A percentile compares a stretch with the other conserved stretches of the same genome.
Evolutionary conservation across 768 basidiomycete species (phyloP).

Genomic region (Daedaleopsis nitida): DNA sequence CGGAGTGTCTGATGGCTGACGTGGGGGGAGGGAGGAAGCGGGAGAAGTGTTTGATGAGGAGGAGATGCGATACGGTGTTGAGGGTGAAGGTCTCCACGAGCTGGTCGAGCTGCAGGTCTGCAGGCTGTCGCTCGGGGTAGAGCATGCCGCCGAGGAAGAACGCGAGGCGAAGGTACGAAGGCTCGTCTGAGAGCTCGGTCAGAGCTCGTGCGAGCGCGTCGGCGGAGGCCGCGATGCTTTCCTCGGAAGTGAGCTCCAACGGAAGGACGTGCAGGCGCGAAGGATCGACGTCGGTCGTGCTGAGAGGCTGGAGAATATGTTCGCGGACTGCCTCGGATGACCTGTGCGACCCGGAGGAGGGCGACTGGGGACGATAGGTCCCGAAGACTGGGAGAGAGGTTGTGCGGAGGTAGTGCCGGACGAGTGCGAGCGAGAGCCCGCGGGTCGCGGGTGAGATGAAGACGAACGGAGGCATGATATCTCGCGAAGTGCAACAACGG

Average conservation of each 20-base stretch:
- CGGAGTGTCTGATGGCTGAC: neutral
- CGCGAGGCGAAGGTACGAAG: conserved; percentile 52
- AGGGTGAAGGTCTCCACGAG: conserved; percentile 52
- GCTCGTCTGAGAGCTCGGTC: conserved; percentile 21
- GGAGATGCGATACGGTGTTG: conserved; percentile 61
- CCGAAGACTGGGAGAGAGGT: conserved; percentile 56
- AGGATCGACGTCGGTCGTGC: conserved; percentile 39
- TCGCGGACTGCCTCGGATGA: conserved; percentile 37
- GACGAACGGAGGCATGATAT: conserved; percentile 42
- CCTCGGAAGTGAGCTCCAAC: conserved; percentile 54
- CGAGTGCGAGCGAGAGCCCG: conserved; percentile 57
- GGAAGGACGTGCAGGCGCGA: conserved; percentile 47
- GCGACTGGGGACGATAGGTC: conserved; percentile 45
- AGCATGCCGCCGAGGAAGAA: conserved; percentile 59
- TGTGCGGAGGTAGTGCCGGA: conserved; percentile 51
- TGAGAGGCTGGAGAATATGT: conserved; percentile 45
- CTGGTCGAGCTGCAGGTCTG: conserved; percentile 45
- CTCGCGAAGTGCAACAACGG: neutral
- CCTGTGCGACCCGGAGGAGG: conserved; percentile 11
- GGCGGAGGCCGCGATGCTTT: conserved; percentile 52
- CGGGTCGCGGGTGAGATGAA: conserved; percentile 58
- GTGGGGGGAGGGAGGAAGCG: conserved; percentile 50
- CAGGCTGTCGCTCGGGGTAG: conserved; percentile 54
- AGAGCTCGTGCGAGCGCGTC: conserved; percentile 41
- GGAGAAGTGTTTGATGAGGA: conserved; percentile 64